phyloP scores from a whole-genome alignment of 495 filamentous ascomycete genomes.

The Articulospora tetracladia region DNA sequence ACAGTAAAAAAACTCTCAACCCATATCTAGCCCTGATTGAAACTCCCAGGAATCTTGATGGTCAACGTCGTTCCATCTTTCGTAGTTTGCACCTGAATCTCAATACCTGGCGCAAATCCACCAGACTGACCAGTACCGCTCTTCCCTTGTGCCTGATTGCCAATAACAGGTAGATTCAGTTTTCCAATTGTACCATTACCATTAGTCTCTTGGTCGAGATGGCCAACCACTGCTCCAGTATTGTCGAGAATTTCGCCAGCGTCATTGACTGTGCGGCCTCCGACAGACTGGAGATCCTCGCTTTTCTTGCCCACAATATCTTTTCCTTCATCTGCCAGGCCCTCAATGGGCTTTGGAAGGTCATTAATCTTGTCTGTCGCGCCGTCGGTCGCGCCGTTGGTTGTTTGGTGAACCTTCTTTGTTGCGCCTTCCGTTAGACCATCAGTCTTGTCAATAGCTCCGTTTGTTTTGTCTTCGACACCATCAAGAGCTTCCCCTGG shows the following conservation, averaged over 20 bases:
- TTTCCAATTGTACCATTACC: neutral
- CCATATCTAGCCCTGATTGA: conserved; percentile 6
- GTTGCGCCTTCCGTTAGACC: neutral
- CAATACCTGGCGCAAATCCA: conserved; percentile 7
- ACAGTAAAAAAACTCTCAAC: neutral
- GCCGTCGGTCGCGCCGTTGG: neutral
- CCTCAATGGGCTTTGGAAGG: conserved; percentile 1
- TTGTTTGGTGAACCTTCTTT: neutral
- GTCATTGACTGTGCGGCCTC: conserved; percentile 24
- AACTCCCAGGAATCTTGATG: conserved; percentile 15
- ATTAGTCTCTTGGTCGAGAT: neutral
- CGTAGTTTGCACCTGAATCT: conserved; percentile 18
- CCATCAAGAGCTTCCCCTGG: neutral
- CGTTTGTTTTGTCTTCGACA: neutral
- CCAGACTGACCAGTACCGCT: neutral
- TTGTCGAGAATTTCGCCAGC: conserved; percentile 26
- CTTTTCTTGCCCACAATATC: conserved; percentile 26
- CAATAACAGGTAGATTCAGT: neutral
- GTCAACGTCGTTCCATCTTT: conserved; percentile 19
- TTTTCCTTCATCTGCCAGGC: conserved; percentile 2
- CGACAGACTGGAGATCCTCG: conserved; percentile 14
- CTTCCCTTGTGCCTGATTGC: neutral
- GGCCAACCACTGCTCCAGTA: neutral
- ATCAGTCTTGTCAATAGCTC: neutral
- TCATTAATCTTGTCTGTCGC: neutral